Evolutionary conservation across 164 flowering plant species (phyloP).

Genomic region (Aristolochia contorta): DNA sequence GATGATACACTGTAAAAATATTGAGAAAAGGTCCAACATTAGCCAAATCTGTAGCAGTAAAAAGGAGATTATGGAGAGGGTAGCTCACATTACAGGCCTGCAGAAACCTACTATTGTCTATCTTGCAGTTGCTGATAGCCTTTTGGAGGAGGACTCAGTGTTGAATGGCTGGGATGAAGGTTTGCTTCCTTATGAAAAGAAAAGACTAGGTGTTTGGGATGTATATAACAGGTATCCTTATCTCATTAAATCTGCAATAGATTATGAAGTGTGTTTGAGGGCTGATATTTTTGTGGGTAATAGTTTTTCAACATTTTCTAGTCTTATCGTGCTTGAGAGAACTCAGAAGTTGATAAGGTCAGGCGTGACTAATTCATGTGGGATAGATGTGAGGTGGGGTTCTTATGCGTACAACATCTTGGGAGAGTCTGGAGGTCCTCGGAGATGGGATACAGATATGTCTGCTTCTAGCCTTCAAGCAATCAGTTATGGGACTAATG

Average conservation of each 20-base stretch:
- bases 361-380: slow-evolving; percentile 39
- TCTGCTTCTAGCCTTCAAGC: slow-evolving; percentile 63
- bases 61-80: slow-evolving; percentile 69
- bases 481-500: slow-evolving; percentile 79
- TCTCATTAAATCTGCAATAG: slow-evolving; percentile 87
- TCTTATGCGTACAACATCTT: slow-evolving; percentile 80
- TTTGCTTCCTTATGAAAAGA: slow-evolving; percentile 70
- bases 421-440: slow-evolving; percentile 58
- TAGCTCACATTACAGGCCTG: slow-evolving; percentile 44
- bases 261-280: slow-evolving; percentile 88
- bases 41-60: slow-evolving; percentile 77
- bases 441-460: slow-evolving; percentile 72
- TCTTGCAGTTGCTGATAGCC: slow-evolving; percentile 86
- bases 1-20: slow-evolving; percentile 98
- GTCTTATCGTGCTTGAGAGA: slow-evolving; percentile 82
- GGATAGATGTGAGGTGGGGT: slow-evolving; percentile 47
- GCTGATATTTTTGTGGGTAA: slow-evolving; percentile 90
- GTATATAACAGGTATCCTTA: slow-evolving; percentile 70
- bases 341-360: slow-evolving; percentile 50
- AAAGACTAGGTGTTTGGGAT: slow-evolving; percentile 59
- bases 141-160: slow-evolving; percentile 57
- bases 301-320: slow-evolving; percentile 92
- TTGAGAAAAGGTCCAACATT: slow-evolving; percentile 54
- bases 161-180: slow-evolving; percentile 76
- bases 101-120: slow-evolving; percentile 46